phyloP scores from a whole-genome alignment of 495 filamentous ascomycete genomes.

The Chlorociboria aeruginascens region DNA sequence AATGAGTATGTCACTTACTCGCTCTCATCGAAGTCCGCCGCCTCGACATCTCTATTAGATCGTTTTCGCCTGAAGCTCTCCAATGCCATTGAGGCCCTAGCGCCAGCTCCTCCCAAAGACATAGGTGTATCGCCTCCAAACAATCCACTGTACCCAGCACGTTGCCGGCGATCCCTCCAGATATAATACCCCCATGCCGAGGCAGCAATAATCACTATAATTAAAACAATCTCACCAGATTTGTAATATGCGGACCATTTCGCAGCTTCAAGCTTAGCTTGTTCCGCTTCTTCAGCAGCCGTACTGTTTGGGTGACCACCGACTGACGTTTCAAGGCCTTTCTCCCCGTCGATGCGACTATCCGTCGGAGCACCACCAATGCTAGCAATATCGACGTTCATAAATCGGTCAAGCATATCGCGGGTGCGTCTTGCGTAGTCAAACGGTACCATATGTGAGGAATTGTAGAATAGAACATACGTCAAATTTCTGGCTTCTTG shows the following conservation, averaged over 20 bases:
- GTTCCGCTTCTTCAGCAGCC: conserved; percentile 56
- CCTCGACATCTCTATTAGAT: conserved; percentile 53
- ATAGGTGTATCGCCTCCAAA: conserved; percentile 20
- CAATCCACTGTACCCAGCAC: conserved; percentile 42
- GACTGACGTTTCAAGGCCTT: conserved; percentile 72
- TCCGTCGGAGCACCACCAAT: conserved; percentile 82
- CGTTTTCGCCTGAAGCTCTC: conserved; percentile 40
- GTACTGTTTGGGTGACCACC: conserved; percentile 79
- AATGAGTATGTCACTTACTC: conserved; percentile 27
- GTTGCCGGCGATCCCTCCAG: conserved; percentile 59
- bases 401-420: conserved; percentile 96
- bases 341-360: conserved; percentile 81
- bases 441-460: conserved; percentile 95
- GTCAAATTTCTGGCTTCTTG: conserved; percentile 91
- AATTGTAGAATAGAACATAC: conserved; percentile 91
- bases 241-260: conserved; percentile 89
- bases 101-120: conserved; percentile 14
- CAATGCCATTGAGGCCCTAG: conserved; percentile 24
- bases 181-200: conserved; percentile 74
- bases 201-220: conserved; percentile 72
- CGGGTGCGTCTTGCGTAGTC: conserved; percentile 77
- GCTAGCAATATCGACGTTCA: conserved; percentile 81
- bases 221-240: conserved; percentile 79
- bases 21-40: conserved; percentile 79
- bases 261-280: conserved; percentile 64